Conservation (phyloP, 1,284 basidiomycete genomes). For the Athelia psychrophila region DNA sequence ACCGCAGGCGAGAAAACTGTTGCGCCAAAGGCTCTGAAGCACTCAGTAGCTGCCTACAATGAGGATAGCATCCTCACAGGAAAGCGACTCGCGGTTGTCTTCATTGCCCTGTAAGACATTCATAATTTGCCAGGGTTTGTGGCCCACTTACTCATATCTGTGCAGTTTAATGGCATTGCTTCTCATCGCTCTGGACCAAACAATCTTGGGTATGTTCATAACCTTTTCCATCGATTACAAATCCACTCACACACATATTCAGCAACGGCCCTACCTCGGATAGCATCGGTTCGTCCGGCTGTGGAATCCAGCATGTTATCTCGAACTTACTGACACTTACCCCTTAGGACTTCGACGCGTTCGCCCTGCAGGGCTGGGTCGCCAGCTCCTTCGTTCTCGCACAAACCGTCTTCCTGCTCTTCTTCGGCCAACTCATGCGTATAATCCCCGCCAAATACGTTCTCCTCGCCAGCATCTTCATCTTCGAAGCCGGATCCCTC, state of each 20-base stretch:
- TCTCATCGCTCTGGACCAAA: slow-evolving; percentile 34
- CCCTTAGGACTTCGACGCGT: slow-evolving; percentile 34
- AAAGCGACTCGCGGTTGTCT: not conserved
- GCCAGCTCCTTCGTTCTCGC: slow-evolving; percentile 40
- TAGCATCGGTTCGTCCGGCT: slow-evolving; percentile 27
- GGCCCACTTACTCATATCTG: not conserved
- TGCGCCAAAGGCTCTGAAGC: no score
- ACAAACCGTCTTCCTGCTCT: slow-evolving; percentile 19
- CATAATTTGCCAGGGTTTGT: not conserved
- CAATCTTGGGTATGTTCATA: slow-evolving; percentile 18
- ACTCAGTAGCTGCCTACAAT: not conserved
- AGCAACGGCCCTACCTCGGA: slow-evolving; percentile 37
- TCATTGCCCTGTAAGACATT: not conserved
- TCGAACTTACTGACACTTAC: not conserved
- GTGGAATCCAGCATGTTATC: not conserved
- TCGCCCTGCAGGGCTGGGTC: slow-evolving; percentile 33
- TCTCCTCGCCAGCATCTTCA: slow-evolving; percentile 36
- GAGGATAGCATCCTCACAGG: not conserved
- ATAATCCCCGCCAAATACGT: slow-evolving; percentile 39
- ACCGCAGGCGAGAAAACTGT: no score
- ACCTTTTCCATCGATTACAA: not conserved
- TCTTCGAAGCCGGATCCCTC: slow-evolving; percentile 41
- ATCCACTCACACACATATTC: not conserved
- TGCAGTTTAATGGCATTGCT: slow-evolving; percentile 4
- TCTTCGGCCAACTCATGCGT: slow-evolving; percentile 22